A percentile compares a stretch with the other conserved stretches of the same genome.
Evolutionary conservation across 768 basidiomycete species (phyloP).

Genomic region (Lentinula detonsa): DNA sequence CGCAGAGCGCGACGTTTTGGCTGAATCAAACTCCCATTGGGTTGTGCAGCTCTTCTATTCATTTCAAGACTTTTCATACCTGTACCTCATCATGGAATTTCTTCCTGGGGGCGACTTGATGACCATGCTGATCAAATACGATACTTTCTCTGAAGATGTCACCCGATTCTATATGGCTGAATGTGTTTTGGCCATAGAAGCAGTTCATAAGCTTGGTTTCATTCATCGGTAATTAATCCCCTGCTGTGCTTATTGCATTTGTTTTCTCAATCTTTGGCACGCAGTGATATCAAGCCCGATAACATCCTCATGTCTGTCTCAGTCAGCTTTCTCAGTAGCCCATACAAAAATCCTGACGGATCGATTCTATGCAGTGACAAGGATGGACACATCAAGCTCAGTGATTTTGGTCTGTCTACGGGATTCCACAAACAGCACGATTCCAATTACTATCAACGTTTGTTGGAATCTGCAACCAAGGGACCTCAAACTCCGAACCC

Average conservation of each 20-base stretch:
- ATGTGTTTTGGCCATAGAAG: conserved; percentile 95
- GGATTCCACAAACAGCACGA: conserved; percentile 99
- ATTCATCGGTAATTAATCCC: conserved; percentile 74
- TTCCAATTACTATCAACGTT: conserved; percentile 87
- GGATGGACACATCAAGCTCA: conserved; percentile 94
- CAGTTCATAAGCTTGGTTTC: conserved; percentile 94
- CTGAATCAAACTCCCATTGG: conserved; percentile 93
- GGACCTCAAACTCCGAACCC: conserved; percentile 35
- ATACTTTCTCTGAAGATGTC: conserved; percentile 97
- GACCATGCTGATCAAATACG: conserved; percentile 99
- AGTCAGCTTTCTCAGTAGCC: conserved; percentile 26
- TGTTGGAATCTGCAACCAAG: conserved; percentile 63
- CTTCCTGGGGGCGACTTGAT: conserved; percentile 97
- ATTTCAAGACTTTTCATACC: conserved; percentile 90
- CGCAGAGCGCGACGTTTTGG: conserved; percentile 94
- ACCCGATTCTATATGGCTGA: conserved; percentile 99
- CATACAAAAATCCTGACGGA: neutral
- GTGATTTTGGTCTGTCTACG: conserved; percentile 98
- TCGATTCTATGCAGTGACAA: conserved; percentile 51
- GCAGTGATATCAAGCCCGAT: conserved; percentile 97
- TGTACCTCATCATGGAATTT: conserved; percentile 99
- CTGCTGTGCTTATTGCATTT: neutral
- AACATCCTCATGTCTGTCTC: conserved; percentile 62
- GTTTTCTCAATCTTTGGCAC: neutral
- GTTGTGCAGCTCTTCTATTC: conserved; percentile 97